Percentiles rank a stretch among this genome's conserved stretches.
phyloP scores from a whole-genome alignment of 176 grass and related monocot genomes.

The Luzula sylvatica region DNA sequence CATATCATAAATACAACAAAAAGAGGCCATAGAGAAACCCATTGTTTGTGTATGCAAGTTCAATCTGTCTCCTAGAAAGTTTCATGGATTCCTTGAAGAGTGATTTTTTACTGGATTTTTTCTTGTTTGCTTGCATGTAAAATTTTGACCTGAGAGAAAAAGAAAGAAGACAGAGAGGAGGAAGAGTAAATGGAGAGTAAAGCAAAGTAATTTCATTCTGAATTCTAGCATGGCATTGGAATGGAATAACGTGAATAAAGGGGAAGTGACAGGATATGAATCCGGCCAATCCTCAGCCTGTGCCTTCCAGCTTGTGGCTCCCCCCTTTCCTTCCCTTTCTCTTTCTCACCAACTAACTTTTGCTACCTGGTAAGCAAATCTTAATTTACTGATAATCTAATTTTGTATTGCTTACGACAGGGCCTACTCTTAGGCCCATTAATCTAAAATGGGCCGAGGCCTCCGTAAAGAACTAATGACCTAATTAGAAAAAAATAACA shows the following conservation, averaged over 20 bases:
- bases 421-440: too few relatives aligned
- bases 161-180: neutral
- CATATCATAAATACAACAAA: neutral
- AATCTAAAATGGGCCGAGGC: too few relatives aligned
- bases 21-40: neutral
- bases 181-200: neutral
- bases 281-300: conserved; percentile 3
- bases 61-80: neutral
- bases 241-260: neutral
- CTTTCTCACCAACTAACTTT: too few relatives aligned
- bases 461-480: too few relatives aligned
- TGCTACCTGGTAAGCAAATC: too few relatives aligned
- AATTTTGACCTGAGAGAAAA: neutral
- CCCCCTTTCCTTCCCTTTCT: neutral
- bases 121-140: neutral
- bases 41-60: neutral
- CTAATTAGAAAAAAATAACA: too few relatives aligned
- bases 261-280: conserved; percentile 10
- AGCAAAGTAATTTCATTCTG: neutral
- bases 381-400: too few relatives aligned
- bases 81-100: neutral
- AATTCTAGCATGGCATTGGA: neutral
- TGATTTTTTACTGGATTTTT: conserved; percentile 13
- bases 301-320: neutral
- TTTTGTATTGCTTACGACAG: too few relatives aligned